These are phyloP conservation scores for Solanum paucissectum DNA, from an alignment of 257 asterid genomes.

Conservation along the genomic window DNA sequence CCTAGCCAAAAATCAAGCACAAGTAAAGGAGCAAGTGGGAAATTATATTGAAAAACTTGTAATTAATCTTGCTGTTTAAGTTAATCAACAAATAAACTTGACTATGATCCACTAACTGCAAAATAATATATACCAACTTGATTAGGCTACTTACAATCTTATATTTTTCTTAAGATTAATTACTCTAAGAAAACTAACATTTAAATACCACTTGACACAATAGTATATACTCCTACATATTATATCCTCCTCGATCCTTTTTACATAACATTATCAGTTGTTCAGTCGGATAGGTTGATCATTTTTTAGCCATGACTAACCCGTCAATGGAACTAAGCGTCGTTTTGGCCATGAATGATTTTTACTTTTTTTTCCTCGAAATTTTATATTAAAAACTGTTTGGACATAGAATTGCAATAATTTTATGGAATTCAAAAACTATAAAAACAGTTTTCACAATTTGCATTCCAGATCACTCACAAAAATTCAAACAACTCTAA, in stretches of 20 bases:
- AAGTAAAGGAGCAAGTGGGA: background rate
- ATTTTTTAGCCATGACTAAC: background rate
- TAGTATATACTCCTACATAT: no score
- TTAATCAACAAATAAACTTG: slow-evolving; percentile 11
- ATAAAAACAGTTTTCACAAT: no score
- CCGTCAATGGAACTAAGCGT: background rate
- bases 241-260: background rate
- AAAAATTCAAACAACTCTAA: no score
- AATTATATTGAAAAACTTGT: background rate
- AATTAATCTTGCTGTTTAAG: slow-evolving; percentile 5
- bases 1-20: background rate
- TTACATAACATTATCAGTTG: background rate
- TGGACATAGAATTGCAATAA: background rate
- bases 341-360: background rate
- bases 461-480: background rate
- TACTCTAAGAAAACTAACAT: background rate
- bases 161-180: background rate
- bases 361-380: background rate
- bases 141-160: background rate
- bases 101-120: slow-evolving; percentile 7
- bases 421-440: background rate
- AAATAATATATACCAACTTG: background rate
- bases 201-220: background rate
- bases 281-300: background rate
- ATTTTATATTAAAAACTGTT: no score